Base-by-base conservation (phyloP, 2,329 filamentous ascomycete species). In the Hypocrella siamensis region DNA sequence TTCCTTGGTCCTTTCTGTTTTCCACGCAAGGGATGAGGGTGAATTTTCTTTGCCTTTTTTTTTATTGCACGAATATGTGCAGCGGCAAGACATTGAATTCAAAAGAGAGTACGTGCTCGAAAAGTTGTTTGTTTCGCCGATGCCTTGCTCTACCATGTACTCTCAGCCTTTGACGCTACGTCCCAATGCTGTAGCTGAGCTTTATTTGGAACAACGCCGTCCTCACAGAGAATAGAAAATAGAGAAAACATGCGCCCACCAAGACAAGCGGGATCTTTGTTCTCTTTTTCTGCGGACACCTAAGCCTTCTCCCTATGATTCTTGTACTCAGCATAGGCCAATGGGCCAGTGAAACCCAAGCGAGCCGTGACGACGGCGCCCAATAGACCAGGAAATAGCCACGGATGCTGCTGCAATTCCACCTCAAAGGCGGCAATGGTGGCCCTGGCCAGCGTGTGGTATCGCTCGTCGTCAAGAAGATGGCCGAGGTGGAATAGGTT, bases 321-420 rank as follows among this genome's bases (percentile, higher is more conserved):
- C 35, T 43, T 47, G 19, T 52, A 51, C 19, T 34, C 33, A 10
- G 47, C 27, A 16, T 43, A 46, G 4, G 40, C 39, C 4, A 48
- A 39, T 37, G 42, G 54, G 6, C 45, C 45, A 33, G 67, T 67
- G 3, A 75, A 67, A 1, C 85, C 85, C 3, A 93, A 55, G 36
- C 78, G 70, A 4, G 77, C 71, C 1, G 75, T 72, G 8, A 93
- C 82, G 3, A 96, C 72, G 1, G 70, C 70, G 4, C 73, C 70
- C 44, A 96, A 65, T 43, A 96, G 64, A 4, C 80, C 80, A 0
- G 82, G 77, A 55, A 92, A 96, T 3, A 96, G 65, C 65, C 90
- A 93, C 0, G 90, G 85, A 45, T 96, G 85, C 52, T 96, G 85
- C 47, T 92, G 64, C 42, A 93, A 75, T 57, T 98, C 90, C 0